Conservation (phyloP, 495 filamentous ascomycete genomes). For the Podospora bellae-mahoneyi region DNA sequence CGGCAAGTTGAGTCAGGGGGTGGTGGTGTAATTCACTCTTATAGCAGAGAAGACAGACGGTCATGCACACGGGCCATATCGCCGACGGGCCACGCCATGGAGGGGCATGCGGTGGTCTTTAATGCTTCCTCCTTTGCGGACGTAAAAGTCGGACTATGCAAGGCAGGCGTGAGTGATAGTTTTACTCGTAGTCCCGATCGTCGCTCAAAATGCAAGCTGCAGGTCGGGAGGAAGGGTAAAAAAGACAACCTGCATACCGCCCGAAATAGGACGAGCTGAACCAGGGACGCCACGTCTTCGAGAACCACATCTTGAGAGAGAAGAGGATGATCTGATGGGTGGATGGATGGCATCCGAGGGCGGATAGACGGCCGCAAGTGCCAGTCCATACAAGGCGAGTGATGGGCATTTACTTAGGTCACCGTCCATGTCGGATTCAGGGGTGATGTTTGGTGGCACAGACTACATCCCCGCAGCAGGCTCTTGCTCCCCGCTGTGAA, state of each 20-base stretch:
- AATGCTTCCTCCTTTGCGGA: not conserved
- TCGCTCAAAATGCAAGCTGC: not conserved
- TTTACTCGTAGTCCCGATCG: not conserved
- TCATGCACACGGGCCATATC: not conserved
- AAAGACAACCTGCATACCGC: not conserved
- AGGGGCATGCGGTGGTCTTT: not conserved
- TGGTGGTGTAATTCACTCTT: not conserved
- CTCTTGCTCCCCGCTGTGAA: no score
- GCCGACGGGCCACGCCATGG: not conserved
- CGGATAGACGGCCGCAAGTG: not conserved
- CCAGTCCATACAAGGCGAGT: not conserved
- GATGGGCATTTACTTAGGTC: not conserved
- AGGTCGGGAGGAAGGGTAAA: not conserved
- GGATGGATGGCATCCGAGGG: not conserved
- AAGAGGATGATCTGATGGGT: no score
- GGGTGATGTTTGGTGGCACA: not conserved
- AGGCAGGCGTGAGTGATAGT: not conserved
- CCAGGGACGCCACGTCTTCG: not conserved
- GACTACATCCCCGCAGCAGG: not conserved
- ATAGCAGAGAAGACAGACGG: no score
- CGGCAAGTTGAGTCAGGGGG: not conserved
- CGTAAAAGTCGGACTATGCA: not conserved
- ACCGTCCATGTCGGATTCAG: not conserved
- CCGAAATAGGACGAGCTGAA: not conserved
- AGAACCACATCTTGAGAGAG: not conserved